Conservation (phyloP, 73 alveolate species). For the Paramecium bursaria region DNA sequence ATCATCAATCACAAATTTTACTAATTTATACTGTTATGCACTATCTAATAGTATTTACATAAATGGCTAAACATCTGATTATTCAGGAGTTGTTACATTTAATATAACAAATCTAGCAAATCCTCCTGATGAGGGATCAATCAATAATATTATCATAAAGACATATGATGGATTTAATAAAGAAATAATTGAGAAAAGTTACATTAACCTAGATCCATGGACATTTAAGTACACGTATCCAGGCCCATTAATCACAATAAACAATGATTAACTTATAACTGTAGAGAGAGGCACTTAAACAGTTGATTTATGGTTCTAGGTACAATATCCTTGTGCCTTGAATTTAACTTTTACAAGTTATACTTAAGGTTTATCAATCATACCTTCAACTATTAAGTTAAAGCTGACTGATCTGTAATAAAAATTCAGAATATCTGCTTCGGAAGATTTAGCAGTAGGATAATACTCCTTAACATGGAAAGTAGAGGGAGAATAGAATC, state of each 20-base stretch:
- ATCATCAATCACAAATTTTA: background rate
- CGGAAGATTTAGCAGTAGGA: conserved; percentile 26
- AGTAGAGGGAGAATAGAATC: conserved; percentile 66
- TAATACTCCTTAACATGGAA: conserved; percentile 68
- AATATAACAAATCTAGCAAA: conserved; percentile 54
- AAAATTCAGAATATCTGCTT: conserved; percentile 71
- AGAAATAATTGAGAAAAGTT: conserved; percentile 59
- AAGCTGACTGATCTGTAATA: conserved; percentile 57
- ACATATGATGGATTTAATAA: conserved; percentile 72
- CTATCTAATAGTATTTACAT: conserved; percentile 33
- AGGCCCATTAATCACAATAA: conserved; percentile 73
- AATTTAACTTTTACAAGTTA: conserved; percentile 64
- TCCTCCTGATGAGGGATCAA: conserved; percentile 68
- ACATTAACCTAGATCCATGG: conserved; percentile 68
- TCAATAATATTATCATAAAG: conserved; percentile 62
- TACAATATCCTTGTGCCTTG: conserved; percentile 74
- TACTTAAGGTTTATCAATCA: conserved; percentile 61
- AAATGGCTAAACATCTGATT: conserved; percentile 44
- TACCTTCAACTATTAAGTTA: conserved; percentile 59
- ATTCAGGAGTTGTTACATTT: conserved; percentile 59
- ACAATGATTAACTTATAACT: conserved; percentile 54
- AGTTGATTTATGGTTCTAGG: conserved; percentile 54
- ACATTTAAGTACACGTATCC: conserved; percentile 59
- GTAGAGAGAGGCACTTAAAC: conserved; percentile 74
- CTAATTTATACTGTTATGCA: conserved; percentile 22